Conservation (phyloP, 768 basidiomycete species). For the Mycena floridula region DNA sequence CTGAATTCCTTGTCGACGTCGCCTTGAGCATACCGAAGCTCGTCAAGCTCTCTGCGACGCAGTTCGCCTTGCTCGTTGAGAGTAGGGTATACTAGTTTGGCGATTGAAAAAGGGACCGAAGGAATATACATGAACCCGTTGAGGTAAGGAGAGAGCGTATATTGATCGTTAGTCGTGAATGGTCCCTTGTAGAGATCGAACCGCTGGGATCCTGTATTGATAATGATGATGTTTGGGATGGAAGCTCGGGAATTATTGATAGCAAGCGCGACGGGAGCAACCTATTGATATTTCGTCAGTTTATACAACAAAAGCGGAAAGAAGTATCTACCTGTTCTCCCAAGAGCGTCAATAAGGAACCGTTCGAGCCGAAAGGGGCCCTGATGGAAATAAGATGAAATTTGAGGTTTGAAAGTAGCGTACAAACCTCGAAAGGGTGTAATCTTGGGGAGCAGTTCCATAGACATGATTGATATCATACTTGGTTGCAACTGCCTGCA, state of each 20-base stretch:
- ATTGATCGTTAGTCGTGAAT: constrained; percentile 78
- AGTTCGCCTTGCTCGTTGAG: constrained; percentile 44
- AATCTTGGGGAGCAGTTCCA: constrained; percentile 74
- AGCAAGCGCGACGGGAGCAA: constrained; percentile 47
- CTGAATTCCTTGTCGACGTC: constrained; percentile 45
- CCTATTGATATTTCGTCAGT: constrained; percentile 23
- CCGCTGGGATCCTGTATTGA: constrained; percentile 58
- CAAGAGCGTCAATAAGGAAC: constrained; percentile 55
- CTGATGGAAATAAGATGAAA: constrained; percentile 24
- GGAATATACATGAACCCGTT: constrained; percentile 62
- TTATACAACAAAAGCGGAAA: too few relatives aligned
- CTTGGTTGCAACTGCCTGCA: constrained; percentile 42
- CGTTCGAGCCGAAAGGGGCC: constrained; percentile 54
- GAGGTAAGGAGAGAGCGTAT: constrained; percentile 65
- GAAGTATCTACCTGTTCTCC: constrained; percentile 33
- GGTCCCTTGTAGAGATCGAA: constrained; percentile 62
- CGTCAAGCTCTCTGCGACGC: constrained; percentile 22
- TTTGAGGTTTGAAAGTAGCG: neutral
- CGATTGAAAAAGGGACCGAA: constrained; percentile 42
- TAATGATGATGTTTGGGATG: constrained; percentile 56
- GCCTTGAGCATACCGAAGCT: constrained; percentile 39
- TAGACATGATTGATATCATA: constrained; percentile 62
- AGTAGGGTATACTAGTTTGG: constrained; percentile 44
- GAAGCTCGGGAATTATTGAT: constrained; percentile 57
- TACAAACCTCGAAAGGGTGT: constrained; percentile 54